A percentile compares a stretch with the other conserved stretches of the same genome.
These are phyloP conservation scores for Botrytis deweyae DNA, from an alignment of 2,329 filamentous ascomycete species.

Conservation along the genomic window DNA sequence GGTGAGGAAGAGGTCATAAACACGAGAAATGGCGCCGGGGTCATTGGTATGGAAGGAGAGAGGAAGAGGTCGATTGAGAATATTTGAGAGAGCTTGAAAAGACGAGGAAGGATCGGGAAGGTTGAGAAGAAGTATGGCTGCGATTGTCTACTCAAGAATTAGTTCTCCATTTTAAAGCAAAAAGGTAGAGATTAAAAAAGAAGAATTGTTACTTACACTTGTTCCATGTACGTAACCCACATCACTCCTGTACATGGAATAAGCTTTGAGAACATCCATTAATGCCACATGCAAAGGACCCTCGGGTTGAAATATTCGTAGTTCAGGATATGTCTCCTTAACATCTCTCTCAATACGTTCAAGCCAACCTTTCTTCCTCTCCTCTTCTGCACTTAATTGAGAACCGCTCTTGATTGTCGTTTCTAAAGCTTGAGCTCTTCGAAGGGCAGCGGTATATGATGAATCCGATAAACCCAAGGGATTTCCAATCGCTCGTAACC, in stretches of 20 bases:
- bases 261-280: conserved; percentile 72
- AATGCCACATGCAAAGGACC: conserved; percentile 65
- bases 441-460: conserved; percentile 69
- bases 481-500: conserved; percentile 40
- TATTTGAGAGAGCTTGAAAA: conserved; percentile 72
- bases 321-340: conserved; percentile 65
- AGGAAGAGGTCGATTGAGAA: conserved; percentile 73
- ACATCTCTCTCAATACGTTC: conserved; percentile 64
- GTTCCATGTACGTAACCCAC: conserved; percentile 75
- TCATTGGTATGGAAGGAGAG: conserved; percentile 75
- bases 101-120: conserved; percentile 60
- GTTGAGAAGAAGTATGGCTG: conserved; percentile 71
- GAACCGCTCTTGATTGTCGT: conserved; percentile 37
- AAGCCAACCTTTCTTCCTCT: conserved; percentile 59
- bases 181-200: background rate
- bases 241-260: conserved; percentile 78
- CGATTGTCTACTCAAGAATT: conserved; percentile 56
- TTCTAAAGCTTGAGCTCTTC: conserved; percentile 64
- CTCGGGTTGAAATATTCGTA: conserved; percentile 61
- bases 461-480: conserved; percentile 50
- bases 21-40: conserved; percentile 63
- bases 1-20: conserved; percentile 67
- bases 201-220: conserved; percentile 56
- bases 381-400: conserved; percentile 48
- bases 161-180: background rate